Conservation (phyloP, 2,329 filamentous ascomycete genomes). For the Zasmidium angulare region DNA sequence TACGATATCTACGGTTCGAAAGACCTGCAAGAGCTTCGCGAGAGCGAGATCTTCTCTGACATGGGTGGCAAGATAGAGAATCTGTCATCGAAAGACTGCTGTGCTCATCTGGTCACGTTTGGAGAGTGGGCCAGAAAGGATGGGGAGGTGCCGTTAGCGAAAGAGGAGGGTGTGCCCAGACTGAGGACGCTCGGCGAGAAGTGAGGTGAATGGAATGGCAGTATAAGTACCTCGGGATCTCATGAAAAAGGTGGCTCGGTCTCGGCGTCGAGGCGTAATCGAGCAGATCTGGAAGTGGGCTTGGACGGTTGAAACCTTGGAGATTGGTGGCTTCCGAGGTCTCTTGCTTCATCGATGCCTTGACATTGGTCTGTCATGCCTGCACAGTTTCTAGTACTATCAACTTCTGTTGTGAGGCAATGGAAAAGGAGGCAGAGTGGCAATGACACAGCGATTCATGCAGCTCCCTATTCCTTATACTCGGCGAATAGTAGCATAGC, state of each 20-base stretch:
- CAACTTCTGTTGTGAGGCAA: too few relatives aligned
- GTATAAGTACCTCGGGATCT: not conserved
- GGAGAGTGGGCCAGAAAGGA: not conserved
- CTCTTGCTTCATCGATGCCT: too few relatives aligned
- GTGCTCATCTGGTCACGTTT: not conserved
- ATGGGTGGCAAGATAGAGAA: not conserved
- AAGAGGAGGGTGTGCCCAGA: not conserved
- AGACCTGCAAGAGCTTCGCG: not conserved
- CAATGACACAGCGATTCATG: too few relatives aligned
- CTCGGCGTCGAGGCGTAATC: not conserved
- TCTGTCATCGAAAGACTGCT: not conserved
- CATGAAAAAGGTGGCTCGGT: not conserved
- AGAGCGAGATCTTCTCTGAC: not conserved
- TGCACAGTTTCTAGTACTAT: not conserved
- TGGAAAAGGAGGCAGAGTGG: too few relatives aligned
- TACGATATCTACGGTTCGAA: not conserved
- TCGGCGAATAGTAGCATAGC: too few relatives aligned
- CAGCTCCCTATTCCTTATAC: too few relatives aligned
- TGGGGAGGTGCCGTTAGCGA: not conserved
- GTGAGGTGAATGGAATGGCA: not conserved
- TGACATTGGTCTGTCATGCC: not conserved
- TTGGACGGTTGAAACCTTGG: not conserved
- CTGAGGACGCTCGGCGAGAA: not conserved
- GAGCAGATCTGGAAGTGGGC: not conserved
- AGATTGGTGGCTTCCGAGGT: not conserved